Conservation (phyloP, 2,329 filamentous ascomycete genomes). For the Venturia aucupariae region DNA sequence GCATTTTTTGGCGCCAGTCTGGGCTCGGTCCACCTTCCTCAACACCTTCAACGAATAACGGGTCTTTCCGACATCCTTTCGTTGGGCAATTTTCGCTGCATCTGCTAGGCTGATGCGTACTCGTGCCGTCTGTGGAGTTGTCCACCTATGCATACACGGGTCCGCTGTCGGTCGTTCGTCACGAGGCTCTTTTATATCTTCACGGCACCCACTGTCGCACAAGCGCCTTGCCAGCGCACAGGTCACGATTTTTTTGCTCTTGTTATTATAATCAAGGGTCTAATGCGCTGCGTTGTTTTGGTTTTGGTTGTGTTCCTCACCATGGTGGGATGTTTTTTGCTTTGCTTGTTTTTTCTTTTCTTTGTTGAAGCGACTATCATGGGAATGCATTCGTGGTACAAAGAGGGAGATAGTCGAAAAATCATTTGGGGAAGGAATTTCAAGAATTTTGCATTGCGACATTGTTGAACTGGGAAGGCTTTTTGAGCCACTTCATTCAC, state of each 20-base stretch:
- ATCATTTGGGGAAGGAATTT: neutral
- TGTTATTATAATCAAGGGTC: neutral
- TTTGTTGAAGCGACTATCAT: neutral
- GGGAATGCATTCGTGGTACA: neutral
- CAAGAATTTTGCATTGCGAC: slow-evolving; percentile 2
- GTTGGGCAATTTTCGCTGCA: slow-evolving; percentile 2
- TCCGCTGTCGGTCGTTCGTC: neutral
- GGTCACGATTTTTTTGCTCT: neutral
- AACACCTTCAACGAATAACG: neutral
- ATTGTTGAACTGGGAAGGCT: neutral
- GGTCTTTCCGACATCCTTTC: neutral
- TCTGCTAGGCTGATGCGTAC: neutral
- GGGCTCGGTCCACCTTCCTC: neutral
- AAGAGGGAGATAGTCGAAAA: neutral
- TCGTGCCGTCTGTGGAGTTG: neutral
- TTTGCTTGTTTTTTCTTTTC: neutral
- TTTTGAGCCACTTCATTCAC: neutral
- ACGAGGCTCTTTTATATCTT: neutral
- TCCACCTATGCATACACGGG: neutral
- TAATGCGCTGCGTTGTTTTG: neutral
- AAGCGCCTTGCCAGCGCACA: neutral
- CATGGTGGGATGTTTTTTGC: neutral
- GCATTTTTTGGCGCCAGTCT: neutral
- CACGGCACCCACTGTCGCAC: neutral
- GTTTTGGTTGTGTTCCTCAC: neutral